Base-by-base conservation (phyloP, 2,329 filamentous ascomycete species). In the Calonectria henricotiae region DNA sequence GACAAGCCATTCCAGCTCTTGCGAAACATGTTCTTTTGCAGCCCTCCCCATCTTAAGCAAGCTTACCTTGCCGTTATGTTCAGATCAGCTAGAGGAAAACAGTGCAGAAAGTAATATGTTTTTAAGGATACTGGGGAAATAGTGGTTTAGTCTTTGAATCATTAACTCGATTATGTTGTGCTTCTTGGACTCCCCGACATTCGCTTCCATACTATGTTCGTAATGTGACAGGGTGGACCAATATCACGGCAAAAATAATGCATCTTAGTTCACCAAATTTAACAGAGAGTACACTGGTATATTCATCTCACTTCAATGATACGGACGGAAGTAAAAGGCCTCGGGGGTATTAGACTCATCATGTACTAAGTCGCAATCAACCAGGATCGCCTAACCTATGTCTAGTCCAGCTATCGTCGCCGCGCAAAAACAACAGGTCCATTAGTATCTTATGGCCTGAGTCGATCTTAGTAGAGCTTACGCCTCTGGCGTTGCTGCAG, bases 1-100 rank as follows among this genome's bases (percentile, higher is more conserved):
- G 51, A n/a, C 30, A 67, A n/a, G 70, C 66, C 4, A 58, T 71
- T 30, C 64, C 51, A 17, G 58, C 37, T 11, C 46, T 64, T 5
- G 13, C 17, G 32, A 39, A 30, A 30, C 37, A 20, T 7, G 8
- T n/a, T 65, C 13, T 62, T 8, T 23, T 55, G 8, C 37, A 25
- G 12, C 11, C n/a, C 20, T 23, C 2, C 4, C 11, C 20, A n/a
- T 5, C 17, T 2, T 55, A 4, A 35, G 27, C 6, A 35, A 17
- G 30, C 7, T 49, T 49, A 30, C 8, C 47, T 20, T 41, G 39
- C 11, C 13, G 17, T 13, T 13, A 11, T 6, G 9, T 8, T 37
- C 11, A 13, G 12, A 37, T 3, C 3, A 37, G 8, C 27, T 30
- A 30, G 27, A 30, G 27, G 1, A 30, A 30, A 7, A 30, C 4